These are phyloP conservation scores for Tuber indicum DNA, from an alignment of 495 filamentous ascomycete genomes.

Conservation along the genomic window DNA sequence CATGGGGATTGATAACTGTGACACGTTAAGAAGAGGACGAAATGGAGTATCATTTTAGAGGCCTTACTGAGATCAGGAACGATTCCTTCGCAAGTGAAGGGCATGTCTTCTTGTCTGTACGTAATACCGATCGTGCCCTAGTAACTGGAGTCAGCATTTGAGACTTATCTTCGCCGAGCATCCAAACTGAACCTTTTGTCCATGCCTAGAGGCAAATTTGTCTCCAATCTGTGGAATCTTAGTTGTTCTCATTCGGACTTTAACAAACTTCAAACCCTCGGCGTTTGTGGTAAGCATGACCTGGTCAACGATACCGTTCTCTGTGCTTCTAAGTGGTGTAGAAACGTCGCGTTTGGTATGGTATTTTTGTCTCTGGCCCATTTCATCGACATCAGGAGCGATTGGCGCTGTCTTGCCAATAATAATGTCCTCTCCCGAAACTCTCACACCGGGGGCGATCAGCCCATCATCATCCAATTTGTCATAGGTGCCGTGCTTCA, in stretches of 20 bases:
- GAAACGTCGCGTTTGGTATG: conserved; percentile 93
- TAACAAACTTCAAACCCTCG: conserved; percentile 84
- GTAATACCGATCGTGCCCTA: conserved; percentile 94
- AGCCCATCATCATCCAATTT: conserved; percentile 96
- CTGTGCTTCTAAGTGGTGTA: conserved; percentile 86
- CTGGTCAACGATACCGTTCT: conserved; percentile 91
- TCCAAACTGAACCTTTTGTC: conserved; percentile 61
- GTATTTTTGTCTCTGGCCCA: conserved; percentile 79
- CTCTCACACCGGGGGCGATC: conserved; percentile 82
- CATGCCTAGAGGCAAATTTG: conserved; percentile 98
- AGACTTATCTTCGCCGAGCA: neutral
- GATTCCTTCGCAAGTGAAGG: conserved; percentile 86
- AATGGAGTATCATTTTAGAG: neutral
- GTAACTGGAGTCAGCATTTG: neutral
- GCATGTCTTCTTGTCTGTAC: conserved; percentile 96
- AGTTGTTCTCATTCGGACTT: conserved; percentile 93
- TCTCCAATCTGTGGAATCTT: conserved; percentile 98
- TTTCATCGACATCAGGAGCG: conserved; percentile 82
- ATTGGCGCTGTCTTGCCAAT: conserved; percentile 97
- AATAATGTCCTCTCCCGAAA: conserved; percentile 97
- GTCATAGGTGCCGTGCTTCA: conserved; percentile 95
- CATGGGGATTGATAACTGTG: conserved; percentile 88
- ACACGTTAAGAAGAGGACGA: neutral
- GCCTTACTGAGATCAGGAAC: conserved; percentile 69
- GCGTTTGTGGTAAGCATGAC: conserved; percentile 90